Evolutionary conservation across 2,329 filamentous ascomycete species (phyloP), one percentile per base, ranked within the genome.

Genomic region (Diaporthe ampelina): DNA sequence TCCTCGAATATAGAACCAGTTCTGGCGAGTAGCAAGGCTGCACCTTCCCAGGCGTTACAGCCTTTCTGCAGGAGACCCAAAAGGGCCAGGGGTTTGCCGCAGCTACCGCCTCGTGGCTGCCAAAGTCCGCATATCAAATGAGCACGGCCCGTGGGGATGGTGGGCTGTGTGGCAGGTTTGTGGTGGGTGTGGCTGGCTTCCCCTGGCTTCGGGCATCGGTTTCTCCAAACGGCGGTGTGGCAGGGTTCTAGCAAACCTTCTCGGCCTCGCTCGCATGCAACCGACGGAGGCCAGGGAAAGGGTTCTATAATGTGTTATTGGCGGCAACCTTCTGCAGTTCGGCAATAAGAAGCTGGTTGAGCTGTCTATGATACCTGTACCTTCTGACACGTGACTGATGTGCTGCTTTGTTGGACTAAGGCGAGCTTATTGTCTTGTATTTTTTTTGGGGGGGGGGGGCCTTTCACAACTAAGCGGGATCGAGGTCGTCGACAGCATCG

Each of bases 201-300:
- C 48, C n/a, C 29, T 32, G 59, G 35, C 24, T 48, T 68, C 70
- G 54, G 70, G 45, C 29, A 57, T 48, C 59, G 26, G 40, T 15
- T 50, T 52, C 56, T 59, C 69, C 56, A 75, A 73, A 48, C 72
- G 37, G 73, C 73, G 73, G 73, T 75, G 73, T 75, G 73, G 73
- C 73, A 69, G 63, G 58, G 70, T 68, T 57, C 48, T 32, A n/a
- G 45, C 52, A 59, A 56, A 59, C 48, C 54, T 45, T 40, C 69
- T 37, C 24, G 56, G 56, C 43, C 48, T 24, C 52, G 11, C 43
- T 24, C 63, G 15, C 58, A 71, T 61, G 15, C 21, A 32, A 61
- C 45, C 67, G 19, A 24, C n/a, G 58, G 48, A 15, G 58, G 48
- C 24, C 26, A 24, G n/a, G 8, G 45, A 26, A 19, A 11, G 37